Evolutionary conservation across 176 grass and related monocot species (phyloP).

Genomic region (Avena atlantica): DNA sequence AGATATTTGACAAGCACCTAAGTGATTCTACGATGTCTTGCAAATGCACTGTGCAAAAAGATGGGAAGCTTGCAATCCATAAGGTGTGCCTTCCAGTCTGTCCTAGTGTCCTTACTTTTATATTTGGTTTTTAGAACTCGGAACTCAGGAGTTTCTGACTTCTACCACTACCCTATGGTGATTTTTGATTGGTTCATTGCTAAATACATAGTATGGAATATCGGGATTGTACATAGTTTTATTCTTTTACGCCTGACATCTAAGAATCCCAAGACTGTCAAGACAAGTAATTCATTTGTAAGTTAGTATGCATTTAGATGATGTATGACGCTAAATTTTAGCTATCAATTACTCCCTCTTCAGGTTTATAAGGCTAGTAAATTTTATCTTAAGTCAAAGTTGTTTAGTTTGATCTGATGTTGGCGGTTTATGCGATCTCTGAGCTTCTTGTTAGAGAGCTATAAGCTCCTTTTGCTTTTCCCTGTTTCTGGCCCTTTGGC

Average conservation of each 20-base stretch:
- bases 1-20: constrained; percentile 69
- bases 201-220: background rate
- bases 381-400: background rate
- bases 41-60: constrained; percentile 63
- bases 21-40: constrained; percentile 63
- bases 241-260: background rate
- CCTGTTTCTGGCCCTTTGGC: background rate
- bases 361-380: no score
- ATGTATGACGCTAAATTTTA: background rate
- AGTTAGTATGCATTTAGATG: background rate
- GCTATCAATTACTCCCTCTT: background rate
- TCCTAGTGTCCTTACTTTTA: background rate
- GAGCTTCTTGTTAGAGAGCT: background rate
- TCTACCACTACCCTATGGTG: background rate
- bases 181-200: background rate
- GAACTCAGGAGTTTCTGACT: background rate
- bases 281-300: background rate
- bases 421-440: background rate
- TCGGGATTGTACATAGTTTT: background rate
- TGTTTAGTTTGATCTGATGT: background rate
- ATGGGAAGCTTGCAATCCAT: constrained; percentile 57
- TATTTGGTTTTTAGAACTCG: background rate
- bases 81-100: constrained; percentile 54
- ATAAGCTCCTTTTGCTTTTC: background rate
- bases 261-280: background rate